Conservation (phyloP, 495 filamentous ascomycete species). For the Xylaria curta region DNA sequence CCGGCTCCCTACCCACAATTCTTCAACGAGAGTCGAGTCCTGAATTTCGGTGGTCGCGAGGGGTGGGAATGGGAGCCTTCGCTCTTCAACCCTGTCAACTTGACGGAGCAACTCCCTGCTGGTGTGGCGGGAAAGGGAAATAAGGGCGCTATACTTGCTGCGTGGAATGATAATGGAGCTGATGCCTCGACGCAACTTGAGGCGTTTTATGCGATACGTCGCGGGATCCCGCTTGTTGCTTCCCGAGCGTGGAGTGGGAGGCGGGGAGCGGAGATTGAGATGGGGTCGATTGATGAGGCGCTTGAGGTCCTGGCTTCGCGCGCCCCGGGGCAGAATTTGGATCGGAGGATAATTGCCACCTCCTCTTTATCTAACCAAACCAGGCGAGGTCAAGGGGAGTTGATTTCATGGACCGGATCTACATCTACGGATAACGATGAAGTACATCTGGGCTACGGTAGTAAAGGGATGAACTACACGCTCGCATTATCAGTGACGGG, state of each 20-base stretch:
- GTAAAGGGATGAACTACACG: conserved; percentile 62
- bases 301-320: conserved; percentile 47
- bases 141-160: conserved; percentile 59
- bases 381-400: conserved; percentile 15
- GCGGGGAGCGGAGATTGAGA: conserved; percentile 44
- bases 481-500: conserved; percentile 46
- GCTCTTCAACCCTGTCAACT: conserved; percentile 55
- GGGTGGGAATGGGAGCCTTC: conserved; percentile 60
- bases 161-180: conserved; percentile 64
- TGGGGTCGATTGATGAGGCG: conserved; percentile 17
- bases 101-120: conserved; percentile 43
- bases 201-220: conserved; percentile 58
- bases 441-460: conserved; percentile 45
- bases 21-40: conserved; percentile 56
- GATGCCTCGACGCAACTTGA: conserved; percentile 64
- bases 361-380: neutral
- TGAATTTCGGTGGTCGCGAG: conserved; percentile 52
- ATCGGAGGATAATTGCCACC: conserved; percentile 41
- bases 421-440: neutral
- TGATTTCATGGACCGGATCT: conserved; percentile 11
- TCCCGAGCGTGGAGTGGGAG: conserved; percentile 51
- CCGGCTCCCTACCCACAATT: conserved; percentile 62
- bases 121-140: conserved; percentile 38
- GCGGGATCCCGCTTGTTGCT: conserved; percentile 54
- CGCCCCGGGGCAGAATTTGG: conserved; percentile 58